These are phyloP conservation scores for Coprinopsis cinerea DNA, from an alignment of 768 basidiomycete species.

Conservation along the genomic window DNA sequence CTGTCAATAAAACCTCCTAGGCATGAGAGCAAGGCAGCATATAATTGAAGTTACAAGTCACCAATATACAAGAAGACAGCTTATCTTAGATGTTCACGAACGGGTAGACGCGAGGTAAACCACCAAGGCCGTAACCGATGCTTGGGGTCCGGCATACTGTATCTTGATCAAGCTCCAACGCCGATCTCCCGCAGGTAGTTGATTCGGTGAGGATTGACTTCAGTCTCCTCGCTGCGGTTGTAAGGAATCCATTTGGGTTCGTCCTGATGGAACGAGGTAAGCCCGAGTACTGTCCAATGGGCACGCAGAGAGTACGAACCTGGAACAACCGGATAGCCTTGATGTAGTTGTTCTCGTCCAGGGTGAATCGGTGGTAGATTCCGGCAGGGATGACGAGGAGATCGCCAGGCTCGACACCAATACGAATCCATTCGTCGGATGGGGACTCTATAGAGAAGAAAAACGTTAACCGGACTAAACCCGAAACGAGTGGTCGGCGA, in stretches of 20 bases:
- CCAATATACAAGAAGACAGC: no score
- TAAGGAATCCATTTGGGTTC: constrained; percentile 88
- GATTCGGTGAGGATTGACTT: constrained; percentile 55
- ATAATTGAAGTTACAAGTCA: no score
- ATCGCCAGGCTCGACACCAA: constrained; percentile 72
- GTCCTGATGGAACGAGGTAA: constrained; percentile 44
- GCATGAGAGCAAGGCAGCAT: no score
- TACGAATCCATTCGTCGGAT: constrained; percentile 74
- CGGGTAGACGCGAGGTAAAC: no score
- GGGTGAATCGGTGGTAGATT: constrained; percentile 92
- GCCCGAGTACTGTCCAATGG: neutral
- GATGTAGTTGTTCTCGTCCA: constrained; percentile 70
- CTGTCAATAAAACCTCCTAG: no score
- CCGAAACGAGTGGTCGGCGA: neutral
- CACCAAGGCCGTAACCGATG: no score
- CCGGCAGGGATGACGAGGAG: constrained; percentile 84
- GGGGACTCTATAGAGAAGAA: constrained; percentile 67
- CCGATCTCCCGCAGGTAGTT: constrained; percentile 52
- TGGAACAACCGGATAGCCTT: constrained; percentile 82
- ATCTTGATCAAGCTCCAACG: constrained; percentile 36
- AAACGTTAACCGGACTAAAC: neutral
- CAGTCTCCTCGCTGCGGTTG: constrained; percentile 57
- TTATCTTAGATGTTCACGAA: no score
- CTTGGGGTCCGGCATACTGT: no score
- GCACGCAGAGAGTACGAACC: constrained; percentile 33